Percentiles rank a stretch among this genome's conserved stretches.
Conservation (phyloP, 371 early-diverging fungal genomes). For the Caulochytrium protostelioides region DNA sequence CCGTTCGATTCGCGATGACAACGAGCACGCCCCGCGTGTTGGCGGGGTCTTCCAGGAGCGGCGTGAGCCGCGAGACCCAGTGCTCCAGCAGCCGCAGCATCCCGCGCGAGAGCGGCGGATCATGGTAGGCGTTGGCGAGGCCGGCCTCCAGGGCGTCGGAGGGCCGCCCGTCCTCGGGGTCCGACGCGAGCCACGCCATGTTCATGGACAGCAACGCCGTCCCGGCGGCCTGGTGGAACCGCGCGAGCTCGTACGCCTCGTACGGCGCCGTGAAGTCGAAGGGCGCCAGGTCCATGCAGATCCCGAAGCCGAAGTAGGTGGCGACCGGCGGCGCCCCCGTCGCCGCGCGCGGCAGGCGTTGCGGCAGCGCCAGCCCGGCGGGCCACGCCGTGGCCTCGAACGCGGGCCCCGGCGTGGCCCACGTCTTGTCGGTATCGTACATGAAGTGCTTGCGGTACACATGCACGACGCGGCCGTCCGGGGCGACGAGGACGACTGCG, state of each 20-base stretch:
- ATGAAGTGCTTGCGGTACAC: slow-evolving; percentile 52
- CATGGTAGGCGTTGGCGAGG: no score
- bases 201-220: slow-evolving; percentile 30
- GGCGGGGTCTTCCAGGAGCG: no score
- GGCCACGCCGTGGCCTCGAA: slow-evolving; percentile 31
- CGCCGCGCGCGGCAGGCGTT: no score
- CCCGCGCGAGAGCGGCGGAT: no score
- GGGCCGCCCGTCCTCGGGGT: no score
- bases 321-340: no score
- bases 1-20: no score
- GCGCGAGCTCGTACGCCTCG: slow-evolving; percentile 42
- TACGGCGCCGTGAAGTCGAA: slow-evolving; percentile 41
- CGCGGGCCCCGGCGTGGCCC: slow-evolving; percentile 48
- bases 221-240: slow-evolving; percentile 23
- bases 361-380: no score
- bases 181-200: slow-evolving; percentile 44
- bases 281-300: slow-evolving; percentile 68
- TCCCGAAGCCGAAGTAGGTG: slow-evolving; percentile 52
- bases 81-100: no score
- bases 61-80: no score
- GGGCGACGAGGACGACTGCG: slow-evolving; percentile 32
- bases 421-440: slow-evolving; percentile 43
- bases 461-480: slow-evolving; percentile 18
- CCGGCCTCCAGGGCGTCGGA: no score
- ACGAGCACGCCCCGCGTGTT: no score